Evolutionary conservation across 805 yeast species (phyloP), one percentile per base, ranked within the genome.

Genomic region (Jamesozyma gamospora): DNA sequence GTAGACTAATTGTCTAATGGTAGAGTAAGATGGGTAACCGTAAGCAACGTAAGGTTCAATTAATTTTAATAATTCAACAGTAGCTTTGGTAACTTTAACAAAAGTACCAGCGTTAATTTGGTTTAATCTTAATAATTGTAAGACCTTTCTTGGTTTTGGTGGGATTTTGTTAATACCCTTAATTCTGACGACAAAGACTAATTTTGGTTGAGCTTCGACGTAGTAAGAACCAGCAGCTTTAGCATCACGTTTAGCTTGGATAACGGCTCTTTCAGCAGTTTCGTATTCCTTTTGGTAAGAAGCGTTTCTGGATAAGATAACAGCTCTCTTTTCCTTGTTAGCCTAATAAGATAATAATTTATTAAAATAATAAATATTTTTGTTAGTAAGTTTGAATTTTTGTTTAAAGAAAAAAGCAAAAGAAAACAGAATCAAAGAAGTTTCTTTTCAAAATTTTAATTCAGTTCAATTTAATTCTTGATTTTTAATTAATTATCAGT

Each of bases 101-200:
- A 86, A 86, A 53, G 83, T 92, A 79, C 90, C 96, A 62, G 92
- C 76, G 78, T 86, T 86, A 71, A 86, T 83, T 76, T 84, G 94
- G 67, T 79, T 76, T 71, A 86, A 79, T 78, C 95, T 82, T 70
- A 85, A 76, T 67, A 87, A 79, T 74, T 82, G 95, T 70, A 86
- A 71, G 63, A 88, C 95, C 84, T 88, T 88, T 84, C 96, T 87
- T 79, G 96, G 95, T 82, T 88, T 88, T 65, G 96, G 96, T 66
- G 96, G 84, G 62, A 88, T 86, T 82, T 87, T 88, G 88, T 76
- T 83, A 71, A 88, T 85, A 88, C 96, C 96, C 90, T 88, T 88
- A 81, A 88, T 88, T 82, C 97, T 86, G 70, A 88, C 79, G 65
- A 88, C 94, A 70, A 88, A 86, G 55, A 85, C 94, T 64, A 88